phyloP scores from a whole-genome alignment of 345 rosid genomes.

The Alliaria petiolata region DNA sequence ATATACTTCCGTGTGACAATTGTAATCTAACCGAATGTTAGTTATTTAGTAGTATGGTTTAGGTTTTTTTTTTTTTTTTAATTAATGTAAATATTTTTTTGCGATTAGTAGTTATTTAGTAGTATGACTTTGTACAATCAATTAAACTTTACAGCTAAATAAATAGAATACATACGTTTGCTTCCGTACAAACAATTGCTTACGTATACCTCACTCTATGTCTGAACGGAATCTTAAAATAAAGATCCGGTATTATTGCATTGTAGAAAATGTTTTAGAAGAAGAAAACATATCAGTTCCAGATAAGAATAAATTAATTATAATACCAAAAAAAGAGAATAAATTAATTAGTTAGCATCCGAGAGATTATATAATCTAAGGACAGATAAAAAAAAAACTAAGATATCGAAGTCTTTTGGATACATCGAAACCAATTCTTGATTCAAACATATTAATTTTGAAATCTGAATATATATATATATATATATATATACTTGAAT shows the following conservation, averaged over 20 bases:
- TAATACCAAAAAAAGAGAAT: too few relatives aligned
- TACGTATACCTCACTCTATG: constrained; percentile 6
- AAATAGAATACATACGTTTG: neutral
- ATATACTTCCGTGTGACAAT: constrained; percentile 6
- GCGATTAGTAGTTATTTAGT: too few relatives aligned
- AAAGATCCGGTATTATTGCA: constrained; percentile 1
- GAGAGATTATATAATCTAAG: neutral
- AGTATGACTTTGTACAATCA: neutral
- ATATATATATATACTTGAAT: too few relatives aligned
- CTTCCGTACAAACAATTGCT: constrained; percentile 23
- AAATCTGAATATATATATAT: too few relatives aligned
- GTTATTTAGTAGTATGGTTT: too few relatives aligned
- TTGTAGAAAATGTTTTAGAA: neutral
- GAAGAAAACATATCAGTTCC: neutral
- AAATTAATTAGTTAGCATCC: neutral
- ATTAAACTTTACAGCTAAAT: too few relatives aligned
- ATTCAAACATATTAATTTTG: neutral
- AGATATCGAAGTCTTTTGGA: neutral
- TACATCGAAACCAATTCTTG: neutral
- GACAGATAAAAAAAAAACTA: neutral
- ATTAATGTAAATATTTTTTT: too few relatives aligned
- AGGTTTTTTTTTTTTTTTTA: too few relatives aligned
- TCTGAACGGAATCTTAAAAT: constrained; percentile 33
- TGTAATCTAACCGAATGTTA: too few relatives aligned
- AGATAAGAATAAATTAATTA: too few relatives aligned